These are phyloP conservation scores for Selenicereus undatus DNA, from an alignment of 148 eudicot species.

Conservation along the genomic window DNA sequence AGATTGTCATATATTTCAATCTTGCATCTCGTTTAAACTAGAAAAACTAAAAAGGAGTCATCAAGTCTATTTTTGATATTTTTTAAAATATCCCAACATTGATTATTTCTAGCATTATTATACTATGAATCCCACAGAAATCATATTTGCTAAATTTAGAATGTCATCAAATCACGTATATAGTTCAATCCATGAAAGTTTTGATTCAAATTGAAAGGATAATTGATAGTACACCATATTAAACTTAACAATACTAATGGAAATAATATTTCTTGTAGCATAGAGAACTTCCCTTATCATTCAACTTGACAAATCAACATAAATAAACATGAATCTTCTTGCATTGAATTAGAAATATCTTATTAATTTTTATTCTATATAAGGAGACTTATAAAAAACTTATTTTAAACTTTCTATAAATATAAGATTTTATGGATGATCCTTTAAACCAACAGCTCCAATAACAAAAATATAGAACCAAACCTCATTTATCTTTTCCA, in stretches of 20 bases:
- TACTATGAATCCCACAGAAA: background rate
- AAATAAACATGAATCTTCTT: too few species aligned
- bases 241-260: background rate
- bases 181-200: background rate
- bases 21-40: too few species aligned
- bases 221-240: background rate
- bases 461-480: background rate
- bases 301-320: background rate
- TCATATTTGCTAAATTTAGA: background rate
- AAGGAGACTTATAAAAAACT: too few species aligned
- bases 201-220: background rate
- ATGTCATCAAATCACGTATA: background rate
- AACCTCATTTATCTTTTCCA: background rate
- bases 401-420: too few species aligned
- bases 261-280: background rate
- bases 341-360: background rate
- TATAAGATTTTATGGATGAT: too few species aligned
- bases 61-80: too few species aligned
- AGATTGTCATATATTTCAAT: too few species aligned
- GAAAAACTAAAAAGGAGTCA: too few species aligned
- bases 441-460: too few species aligned
- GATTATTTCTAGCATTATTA: background rate
- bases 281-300: background rate
- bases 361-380: too few species aligned
- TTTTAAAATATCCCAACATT: too few species aligned